Evolutionary conservation across 805 yeast genomes (phyloP).

Genomic region (Monosporozyma servazzii): DNA sequence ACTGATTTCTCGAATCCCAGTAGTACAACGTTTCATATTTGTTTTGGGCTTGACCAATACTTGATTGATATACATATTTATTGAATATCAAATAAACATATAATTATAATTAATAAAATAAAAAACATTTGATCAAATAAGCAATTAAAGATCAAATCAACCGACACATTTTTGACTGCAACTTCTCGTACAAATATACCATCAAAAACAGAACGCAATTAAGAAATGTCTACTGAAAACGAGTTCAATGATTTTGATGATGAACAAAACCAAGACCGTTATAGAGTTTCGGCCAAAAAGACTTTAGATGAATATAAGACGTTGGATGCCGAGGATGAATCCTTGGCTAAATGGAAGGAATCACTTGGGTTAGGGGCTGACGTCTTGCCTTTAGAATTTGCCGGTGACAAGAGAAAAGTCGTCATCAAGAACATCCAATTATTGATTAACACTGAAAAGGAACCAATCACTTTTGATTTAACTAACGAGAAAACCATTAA

Average conservation of each 20-base stretch:
- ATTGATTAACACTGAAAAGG: slow-evolving; percentile 51
- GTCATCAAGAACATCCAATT: slow-evolving; percentile 72
- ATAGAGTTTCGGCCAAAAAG: slow-evolving; percentile 45
- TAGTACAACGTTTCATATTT: not conserved
- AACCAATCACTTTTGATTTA: slow-evolving; percentile 59
- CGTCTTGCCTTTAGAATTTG: slow-evolving; percentile 48
- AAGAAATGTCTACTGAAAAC: slow-evolving; percentile 30
- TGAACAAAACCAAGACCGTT: slow-evolving; percentile 20
- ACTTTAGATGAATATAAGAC: slow-evolving; percentile 75
- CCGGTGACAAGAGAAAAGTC: slow-evolving; percentile 68
- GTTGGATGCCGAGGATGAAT: slow-evolving; percentile 84
- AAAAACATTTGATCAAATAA: too few species aligned
- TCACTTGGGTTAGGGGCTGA: slow-evolving; percentile 68
- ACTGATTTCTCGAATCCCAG: not conserved
- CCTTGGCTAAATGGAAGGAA: slow-evolving; percentile 84
- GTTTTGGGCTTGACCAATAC: not conserved
- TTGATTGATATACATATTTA: too few species aligned
- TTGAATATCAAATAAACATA: too few species aligned
- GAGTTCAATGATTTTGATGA: slow-evolving; percentile 25
- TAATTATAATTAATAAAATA: too few species aligned
- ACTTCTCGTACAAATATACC: not conserved
- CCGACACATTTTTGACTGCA: not conserved
- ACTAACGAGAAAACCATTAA: slow-evolving; percentile 53
- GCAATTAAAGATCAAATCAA: not conserved
- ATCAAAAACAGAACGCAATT: not conserved